A percentile compares a stretch with the other conserved stretches of the same genome.
Evolutionary conservation across 371 early-diverging fungal species (phyloP).

Genomic region (Circinella minor): DNA sequence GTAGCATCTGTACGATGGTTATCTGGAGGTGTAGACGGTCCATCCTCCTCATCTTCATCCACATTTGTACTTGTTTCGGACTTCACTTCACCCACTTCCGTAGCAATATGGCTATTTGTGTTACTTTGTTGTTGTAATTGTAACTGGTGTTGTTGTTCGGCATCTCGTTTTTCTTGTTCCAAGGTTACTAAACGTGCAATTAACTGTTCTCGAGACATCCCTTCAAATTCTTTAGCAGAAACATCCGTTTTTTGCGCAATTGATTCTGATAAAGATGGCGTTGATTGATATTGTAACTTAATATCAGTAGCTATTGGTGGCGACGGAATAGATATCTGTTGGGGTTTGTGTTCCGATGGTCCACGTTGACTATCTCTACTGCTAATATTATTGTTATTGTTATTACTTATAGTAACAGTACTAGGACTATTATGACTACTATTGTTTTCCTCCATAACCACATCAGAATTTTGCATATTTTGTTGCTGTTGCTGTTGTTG

Average conservation of each 20-base stretch:
- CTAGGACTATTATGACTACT: conserved; percentile 3
- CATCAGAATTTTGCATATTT: too few species aligned
- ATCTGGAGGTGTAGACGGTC: conserved; percentile 24
- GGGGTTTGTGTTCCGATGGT: not conserved
- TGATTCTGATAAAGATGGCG: conserved; percentile 19
- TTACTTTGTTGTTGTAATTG: not conserved
- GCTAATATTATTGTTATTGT: not conserved
- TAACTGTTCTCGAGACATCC: conserved; percentile 34
- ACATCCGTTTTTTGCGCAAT: conserved; percentile 17
- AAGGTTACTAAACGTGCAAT: conserved; percentile 33
- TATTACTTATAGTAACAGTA: not conserved
- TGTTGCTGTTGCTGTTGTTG: not conserved
- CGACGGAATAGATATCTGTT: conserved; percentile 13
- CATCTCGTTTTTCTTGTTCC: conserved; percentile 31
- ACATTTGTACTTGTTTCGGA: conserved; percentile 28
- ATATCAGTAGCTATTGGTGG: conserved; percentile 16
- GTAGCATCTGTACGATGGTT: not conserved
- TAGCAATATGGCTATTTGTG: not conserved
- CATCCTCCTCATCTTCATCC: conserved; percentile 29
- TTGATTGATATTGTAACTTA: conserved; percentile 11
- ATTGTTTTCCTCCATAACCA: not conserved
- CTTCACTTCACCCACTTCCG: conserved; percentile 20
- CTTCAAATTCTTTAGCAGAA: conserved; percentile 26
- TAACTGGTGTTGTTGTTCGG: conserved; percentile 9
- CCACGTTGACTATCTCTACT: not conserved